Evolutionary conservation across 805 yeast genomes (phyloP), one percentile per base, ranked within the genome.

Genomic region (Metschnikowia noctiluminum): DNA sequence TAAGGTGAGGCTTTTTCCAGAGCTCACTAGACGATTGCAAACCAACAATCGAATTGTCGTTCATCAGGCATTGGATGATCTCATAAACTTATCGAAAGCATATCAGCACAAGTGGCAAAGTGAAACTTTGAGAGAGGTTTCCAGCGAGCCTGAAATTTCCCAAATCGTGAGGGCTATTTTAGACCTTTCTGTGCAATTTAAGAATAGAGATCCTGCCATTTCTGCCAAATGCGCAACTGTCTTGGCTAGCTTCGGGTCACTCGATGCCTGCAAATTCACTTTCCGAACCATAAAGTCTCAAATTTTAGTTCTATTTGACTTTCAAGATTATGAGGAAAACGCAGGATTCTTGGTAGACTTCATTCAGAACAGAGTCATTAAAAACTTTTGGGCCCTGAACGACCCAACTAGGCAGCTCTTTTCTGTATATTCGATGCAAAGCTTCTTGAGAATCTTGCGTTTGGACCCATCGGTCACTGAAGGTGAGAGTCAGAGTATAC

Each of bases 341-440:
- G 70, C 80, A 2, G 74, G 71, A 11, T 89, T 92, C 58, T 72
- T 89, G 31, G 70, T 80, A 3, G 74, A 77, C 56, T 80, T 91
- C 42, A 70, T 91, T 32, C 84, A 87, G 51, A 76, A 79, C 46
- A 74, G 81, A 50, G 73, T 94, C n/a, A 85, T 91, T 8, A 89
- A 88, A 32, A 81, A 89, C 1, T 91, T 90, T 65, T 85, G 95
- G 82, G 90, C 96, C 0, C 85, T 97, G 1, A 87, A 85, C 32
- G 90, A 90, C 60, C 96, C 98, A 0, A 79, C 81, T 21, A 80
- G 82, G 42, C 99, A 94, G 63, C 74, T 87, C 49, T 87, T 85
- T 60, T 75, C 90, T 34, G 96, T 97, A 0, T 86, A 80, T 64
- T 86, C 92, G 0, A 88, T 94, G 80, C 99, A 94, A 63, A 94